Percentiles rank a stretch among this genome's conserved stretches.
These are phyloP conservation scores for Eucalyptus erythrocorys DNA, from an alignment of 345 rosid species.

Conservation along the genomic window DNA sequence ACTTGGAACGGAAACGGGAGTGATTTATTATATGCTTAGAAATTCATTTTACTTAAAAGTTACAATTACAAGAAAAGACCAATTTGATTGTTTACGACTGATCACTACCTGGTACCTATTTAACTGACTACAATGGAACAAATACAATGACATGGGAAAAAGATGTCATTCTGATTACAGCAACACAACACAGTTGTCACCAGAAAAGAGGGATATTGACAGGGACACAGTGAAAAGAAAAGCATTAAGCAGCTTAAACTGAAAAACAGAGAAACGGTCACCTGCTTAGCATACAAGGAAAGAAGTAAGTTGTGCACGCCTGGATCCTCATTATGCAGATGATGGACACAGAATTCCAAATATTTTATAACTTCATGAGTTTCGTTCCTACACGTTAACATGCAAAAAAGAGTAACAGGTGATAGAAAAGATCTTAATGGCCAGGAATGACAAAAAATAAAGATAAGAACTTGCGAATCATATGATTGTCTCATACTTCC, in stretches of 20 bases:
- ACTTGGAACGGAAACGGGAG: neutral
- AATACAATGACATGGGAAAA: neutral
- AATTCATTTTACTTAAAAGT: neutral
- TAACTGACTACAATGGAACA: neutral
- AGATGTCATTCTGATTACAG: neutral
- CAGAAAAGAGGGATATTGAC: neutral
- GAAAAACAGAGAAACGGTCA: constrained; percentile 9
- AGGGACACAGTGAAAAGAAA: neutral
- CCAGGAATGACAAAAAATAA: neutral
- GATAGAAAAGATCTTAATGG: neutral
- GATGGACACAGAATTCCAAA: constrained; percentile 87
- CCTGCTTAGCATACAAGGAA: constrained; percentile 97
- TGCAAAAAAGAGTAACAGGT: neutral
- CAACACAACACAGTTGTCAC: neutral
- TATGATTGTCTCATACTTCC: neutral
- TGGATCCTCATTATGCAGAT: constrained; percentile 89
- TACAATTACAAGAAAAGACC: neutral
- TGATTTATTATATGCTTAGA: neutral
- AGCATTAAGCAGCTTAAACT: neutral
- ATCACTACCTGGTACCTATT: neutral
- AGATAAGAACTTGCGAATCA: neutral
- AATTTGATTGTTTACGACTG: neutral
- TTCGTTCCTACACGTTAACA: constrained; percentile 67
- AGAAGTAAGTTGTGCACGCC: constrained; percentile 95
- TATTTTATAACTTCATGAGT: constrained; percentile 97